Percentiles rank a stretch among this genome's conserved stretches.
These are phyloP conservation scores for Austroboletus novae-zelandiae DNA, from an alignment of 1,284 basidiomycete genomes.

Conservation along the genomic window DNA sequence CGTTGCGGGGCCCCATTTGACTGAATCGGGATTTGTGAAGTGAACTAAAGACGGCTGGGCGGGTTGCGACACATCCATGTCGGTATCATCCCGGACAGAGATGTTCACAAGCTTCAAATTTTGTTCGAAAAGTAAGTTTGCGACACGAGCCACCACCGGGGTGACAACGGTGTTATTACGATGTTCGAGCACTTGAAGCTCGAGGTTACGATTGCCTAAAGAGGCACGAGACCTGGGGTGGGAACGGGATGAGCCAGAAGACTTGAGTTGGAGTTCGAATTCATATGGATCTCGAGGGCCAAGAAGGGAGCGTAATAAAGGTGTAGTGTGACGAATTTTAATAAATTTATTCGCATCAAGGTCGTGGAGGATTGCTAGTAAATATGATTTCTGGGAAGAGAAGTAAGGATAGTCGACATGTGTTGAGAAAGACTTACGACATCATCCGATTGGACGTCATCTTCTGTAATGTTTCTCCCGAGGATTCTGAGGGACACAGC, in stretches of 20 bases:
- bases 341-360: slow-evolving; percentile 32
- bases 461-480: slow-evolving; percentile 31
- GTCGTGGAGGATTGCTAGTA: slow-evolving; percentile 35
- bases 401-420: slow-evolving; percentile 2
- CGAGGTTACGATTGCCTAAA: slow-evolving; percentile 16
- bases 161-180: slow-evolving; percentile 48
- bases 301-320: slow-evolving; percentile 31
- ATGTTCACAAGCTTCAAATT: slow-evolving; percentile 39
- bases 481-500: slow-evolving; percentile 28
- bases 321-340: slow-evolving; percentile 33
- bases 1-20: slow-evolving; percentile 46
- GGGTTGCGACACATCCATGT: slow-evolving; percentile 25
- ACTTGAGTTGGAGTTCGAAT: slow-evolving; percentile 6
- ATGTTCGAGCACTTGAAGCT: slow-evolving; percentile 40
- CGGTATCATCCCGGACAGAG: slow-evolving; percentile 20
- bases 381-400: slow-evolving; percentile 37
- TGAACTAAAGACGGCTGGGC: slow-evolving; percentile 36
- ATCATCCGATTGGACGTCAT: slow-evolving; percentile 43
- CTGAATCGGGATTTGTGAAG: slow-evolving; percentile 42
- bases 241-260: slow-evolving; percentile 18
- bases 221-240: slow-evolving; percentile 12
- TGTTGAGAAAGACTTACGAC: slow-evolving; percentile 35
- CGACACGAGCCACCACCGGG: slow-evolving; percentile 44
- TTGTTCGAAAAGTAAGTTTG: slow-evolving; percentile 47
- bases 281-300: slow-evolving; percentile 26